phyloP scores from a whole-genome alignment of 1,284 basidiomycete species.

The Phlebopus sp. region DNA sequence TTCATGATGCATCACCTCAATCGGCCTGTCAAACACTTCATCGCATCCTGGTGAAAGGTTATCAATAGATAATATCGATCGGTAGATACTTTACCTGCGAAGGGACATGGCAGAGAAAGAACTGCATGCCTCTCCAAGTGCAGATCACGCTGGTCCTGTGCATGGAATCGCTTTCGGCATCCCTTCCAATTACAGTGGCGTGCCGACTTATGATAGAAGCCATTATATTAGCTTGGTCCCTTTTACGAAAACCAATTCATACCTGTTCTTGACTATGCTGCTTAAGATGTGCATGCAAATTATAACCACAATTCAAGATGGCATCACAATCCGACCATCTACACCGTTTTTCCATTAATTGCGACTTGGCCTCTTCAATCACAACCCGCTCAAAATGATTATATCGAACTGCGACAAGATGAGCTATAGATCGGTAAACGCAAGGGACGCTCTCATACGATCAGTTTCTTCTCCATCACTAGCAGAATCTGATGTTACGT shows the following conservation, averaged over 20 bases:
- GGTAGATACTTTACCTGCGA: constrained; percentile 21
- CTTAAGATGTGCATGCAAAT: constrained; percentile 49
- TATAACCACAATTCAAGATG: constrained; percentile 50
- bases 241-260: constrained; percentile 11
- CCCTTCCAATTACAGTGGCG: constrained; percentile 26
- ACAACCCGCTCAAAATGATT: constrained; percentile 37
- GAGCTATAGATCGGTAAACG: constrained; percentile 27
- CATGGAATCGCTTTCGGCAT: constrained; percentile 20
- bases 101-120: constrained; percentile 30
- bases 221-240: neutral
- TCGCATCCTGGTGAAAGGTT: constrained; percentile 20
- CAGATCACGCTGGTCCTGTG: constrained; percentile 14
- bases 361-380: constrained; percentile 43
- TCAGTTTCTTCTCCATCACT: constrained; percentile 26
- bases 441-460: constrained; percentile 29
- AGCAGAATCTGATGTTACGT: constrained; percentile 13
- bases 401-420: constrained; percentile 38
- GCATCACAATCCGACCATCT: constrained; percentile 58
- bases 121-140: constrained; percentile 25
- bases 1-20: constrained; percentile 31
- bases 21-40: constrained; percentile 23
- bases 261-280: constrained; percentile 43
- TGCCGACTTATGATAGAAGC: constrained; percentile 14
- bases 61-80: constrained; percentile 4
- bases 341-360: constrained; percentile 49